phyloP scores from a whole-genome alignment of 192 early-diverging fungal genomes.

The Mortierella antarctica region DNA sequence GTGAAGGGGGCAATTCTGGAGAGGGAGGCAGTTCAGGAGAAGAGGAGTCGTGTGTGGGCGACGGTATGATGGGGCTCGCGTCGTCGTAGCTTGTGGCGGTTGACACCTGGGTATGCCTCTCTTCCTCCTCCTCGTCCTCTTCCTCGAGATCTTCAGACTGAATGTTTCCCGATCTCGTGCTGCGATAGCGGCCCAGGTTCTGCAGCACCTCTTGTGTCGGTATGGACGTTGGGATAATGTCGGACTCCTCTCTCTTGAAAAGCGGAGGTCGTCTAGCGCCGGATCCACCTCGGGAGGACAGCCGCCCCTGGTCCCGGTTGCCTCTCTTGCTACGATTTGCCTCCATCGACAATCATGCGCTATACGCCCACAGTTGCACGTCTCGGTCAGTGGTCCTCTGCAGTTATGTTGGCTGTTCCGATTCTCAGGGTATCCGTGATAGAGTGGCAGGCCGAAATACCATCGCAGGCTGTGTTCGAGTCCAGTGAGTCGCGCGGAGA shows the following conservation, averaged over 20 bases:
- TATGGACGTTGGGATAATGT: slow-evolving; percentile 18
- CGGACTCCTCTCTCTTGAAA: slow-evolving; percentile 4
- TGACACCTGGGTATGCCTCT: neutral
- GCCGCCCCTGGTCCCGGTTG: neutral
- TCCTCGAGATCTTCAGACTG: neutral
- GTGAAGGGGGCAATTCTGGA: no score
- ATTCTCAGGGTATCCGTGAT: no score
- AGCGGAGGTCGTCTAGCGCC: no score
- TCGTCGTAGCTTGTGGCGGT: neutral
- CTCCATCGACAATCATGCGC: no score
- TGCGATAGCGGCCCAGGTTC: slow-evolving; percentile 5
- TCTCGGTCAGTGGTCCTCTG: no score
- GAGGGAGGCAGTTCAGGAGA: no score
- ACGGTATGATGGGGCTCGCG: neutral
- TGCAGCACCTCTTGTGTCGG: slow-evolving; percentile 18
- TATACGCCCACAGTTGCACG: no score
- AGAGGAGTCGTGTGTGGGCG: neutral
- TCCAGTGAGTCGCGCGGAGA: no score
- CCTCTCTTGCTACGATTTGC: neutral
- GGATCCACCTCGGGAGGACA: neutral
- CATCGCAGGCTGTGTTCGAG: no score
- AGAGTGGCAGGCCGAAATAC: no score
- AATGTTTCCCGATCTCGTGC: neutral
- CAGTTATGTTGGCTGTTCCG: no score
- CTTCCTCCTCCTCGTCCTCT: neutral